Conservation (phyloP, 371 early-diverging fungal genomes). For the Mucor lusitanicus region DNA sequence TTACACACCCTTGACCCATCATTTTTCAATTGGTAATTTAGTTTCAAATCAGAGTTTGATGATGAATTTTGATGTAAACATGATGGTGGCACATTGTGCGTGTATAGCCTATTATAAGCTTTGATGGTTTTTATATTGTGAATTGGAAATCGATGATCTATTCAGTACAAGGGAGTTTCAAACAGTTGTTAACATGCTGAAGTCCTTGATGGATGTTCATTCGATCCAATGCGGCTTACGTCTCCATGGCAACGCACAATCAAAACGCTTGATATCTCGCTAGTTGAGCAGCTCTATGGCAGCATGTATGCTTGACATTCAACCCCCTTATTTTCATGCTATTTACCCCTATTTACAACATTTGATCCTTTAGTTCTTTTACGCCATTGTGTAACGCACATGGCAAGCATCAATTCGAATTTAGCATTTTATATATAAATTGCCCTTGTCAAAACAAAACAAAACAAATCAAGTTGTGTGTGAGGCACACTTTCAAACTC, state of each 20-base stretch:
- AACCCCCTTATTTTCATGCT: background rate
- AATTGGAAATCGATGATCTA: background rate
- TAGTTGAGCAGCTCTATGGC: background rate
- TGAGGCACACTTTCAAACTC: background rate
- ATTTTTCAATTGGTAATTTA: background rate
- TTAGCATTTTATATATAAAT: background rate
- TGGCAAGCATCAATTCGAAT: conserved; percentile 4
- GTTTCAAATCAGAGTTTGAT: background rate
- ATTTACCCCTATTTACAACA: background rate
- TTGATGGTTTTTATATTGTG: background rate
- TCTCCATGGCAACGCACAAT: background rate
- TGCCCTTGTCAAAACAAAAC: conserved; percentile 1
- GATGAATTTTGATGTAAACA: background rate
- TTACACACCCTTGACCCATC: background rate
- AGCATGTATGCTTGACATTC: background rate
- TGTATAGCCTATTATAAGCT: background rate
- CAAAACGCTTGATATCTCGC: background rate
- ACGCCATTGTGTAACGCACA: conserved; percentile 11
- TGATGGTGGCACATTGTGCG: background rate
- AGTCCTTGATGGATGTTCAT: background rate
- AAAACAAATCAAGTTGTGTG: background rate
- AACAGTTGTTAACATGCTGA: conserved; percentile 3
- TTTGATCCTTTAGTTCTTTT: background rate
- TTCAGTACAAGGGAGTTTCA: background rate
- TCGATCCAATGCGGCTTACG: background rate